Percentiles rank a stretch among this genome's conserved stretches.
These are phyloP conservation scores for Anastatica hierochuntica DNA, from an alignment of 345 rosid species.

Conservation along the genomic window DNA sequence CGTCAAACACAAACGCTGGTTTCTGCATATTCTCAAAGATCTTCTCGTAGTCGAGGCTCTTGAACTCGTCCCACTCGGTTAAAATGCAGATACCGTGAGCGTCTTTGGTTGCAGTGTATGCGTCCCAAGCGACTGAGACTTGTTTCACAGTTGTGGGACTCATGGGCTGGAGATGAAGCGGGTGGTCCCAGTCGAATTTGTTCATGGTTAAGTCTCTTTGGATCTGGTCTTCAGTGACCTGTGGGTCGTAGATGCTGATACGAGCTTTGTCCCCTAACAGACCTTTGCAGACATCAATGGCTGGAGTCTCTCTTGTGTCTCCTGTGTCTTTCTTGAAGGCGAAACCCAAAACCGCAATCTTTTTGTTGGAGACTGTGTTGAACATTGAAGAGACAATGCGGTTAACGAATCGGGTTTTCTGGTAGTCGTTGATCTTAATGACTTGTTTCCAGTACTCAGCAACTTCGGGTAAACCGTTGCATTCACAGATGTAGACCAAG, in stretches of 20 bases:
- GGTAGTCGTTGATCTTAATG: conserved; percentile 46
- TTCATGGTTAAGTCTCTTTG: conserved; percentile 87
- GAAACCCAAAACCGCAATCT: neutral
- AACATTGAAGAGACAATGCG: conserved; percentile 73
- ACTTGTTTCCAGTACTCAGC: conserved; percentile 96
- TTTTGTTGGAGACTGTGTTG: neutral
- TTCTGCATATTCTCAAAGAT: conserved; percentile 84
- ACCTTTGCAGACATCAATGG: conserved; percentile 91
- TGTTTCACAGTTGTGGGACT: conserved; percentile 74
- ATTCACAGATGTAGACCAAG: conserved; percentile 84
- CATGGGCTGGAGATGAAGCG: conserved; percentile 88
- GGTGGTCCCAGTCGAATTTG: conserved; percentile 94
- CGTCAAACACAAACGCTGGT: conserved; percentile 83
- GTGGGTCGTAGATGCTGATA: conserved; percentile 84
- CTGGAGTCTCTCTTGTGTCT: conserved; percentile 80
- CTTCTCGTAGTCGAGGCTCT: conserved; percentile 58
- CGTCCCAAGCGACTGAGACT: conserved; percentile 67
- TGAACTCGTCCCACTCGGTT: conserved; percentile 97
- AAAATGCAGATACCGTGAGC: conserved; percentile 84
- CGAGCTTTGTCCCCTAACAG: conserved; percentile 77
- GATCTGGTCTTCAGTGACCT: conserved; percentile 80
- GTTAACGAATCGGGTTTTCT: conserved; percentile 79
- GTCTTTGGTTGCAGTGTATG: conserved; percentile 65
- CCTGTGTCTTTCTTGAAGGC: neutral
- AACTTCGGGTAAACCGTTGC: conserved; percentile 88